Conservation (phyloP, 2,329 filamentous ascomycete genomes). For the Teratosphaeria viscida region DNA sequence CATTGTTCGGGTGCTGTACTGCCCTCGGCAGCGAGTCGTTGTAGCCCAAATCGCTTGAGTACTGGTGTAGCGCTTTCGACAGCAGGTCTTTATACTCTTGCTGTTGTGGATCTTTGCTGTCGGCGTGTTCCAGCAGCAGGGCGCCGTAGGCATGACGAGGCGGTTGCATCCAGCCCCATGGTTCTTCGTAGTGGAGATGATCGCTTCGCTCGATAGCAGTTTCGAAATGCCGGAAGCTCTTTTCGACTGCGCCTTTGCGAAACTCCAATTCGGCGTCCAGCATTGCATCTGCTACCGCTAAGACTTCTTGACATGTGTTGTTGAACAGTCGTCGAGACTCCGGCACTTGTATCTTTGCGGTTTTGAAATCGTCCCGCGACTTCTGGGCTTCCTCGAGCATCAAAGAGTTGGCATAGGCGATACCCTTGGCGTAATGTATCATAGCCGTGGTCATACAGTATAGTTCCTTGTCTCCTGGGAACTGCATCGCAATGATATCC, state of each 20-base stretch:
- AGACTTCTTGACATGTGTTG: constrained; percentile 53
- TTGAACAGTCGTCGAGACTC: constrained; percentile 56
- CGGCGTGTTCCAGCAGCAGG: constrained; percentile 52
- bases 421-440: constrained; percentile 55
- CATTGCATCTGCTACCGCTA: constrained; percentile 52
- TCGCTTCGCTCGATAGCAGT: constrained; percentile 51
- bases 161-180: constrained; percentile 72
- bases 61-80: neutral
- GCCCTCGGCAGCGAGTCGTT: neutral
- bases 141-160: constrained; percentile 59
- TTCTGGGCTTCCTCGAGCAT: constrained; percentile 44
- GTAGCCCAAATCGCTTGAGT: neutral
- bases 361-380: constrained; percentile 42
- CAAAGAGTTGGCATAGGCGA: constrained; percentile 53
- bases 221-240: constrained; percentile 42
- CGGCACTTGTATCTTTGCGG: constrained; percentile 44
- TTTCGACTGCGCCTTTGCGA: neutral
- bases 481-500: constrained; percentile 46
- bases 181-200: constrained; percentile 56
- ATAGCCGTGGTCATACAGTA: constrained; percentile 63
- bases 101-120: neutral
- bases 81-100: neutral
- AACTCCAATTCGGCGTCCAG: constrained; percentile 66
- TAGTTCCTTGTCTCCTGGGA: constrained; percentile 49
- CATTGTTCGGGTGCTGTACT: neutral